Evolutionary conservation across 2,329 filamentous ascomycete genomes (phyloP).

Genomic region (Penicillium sp.): DNA sequence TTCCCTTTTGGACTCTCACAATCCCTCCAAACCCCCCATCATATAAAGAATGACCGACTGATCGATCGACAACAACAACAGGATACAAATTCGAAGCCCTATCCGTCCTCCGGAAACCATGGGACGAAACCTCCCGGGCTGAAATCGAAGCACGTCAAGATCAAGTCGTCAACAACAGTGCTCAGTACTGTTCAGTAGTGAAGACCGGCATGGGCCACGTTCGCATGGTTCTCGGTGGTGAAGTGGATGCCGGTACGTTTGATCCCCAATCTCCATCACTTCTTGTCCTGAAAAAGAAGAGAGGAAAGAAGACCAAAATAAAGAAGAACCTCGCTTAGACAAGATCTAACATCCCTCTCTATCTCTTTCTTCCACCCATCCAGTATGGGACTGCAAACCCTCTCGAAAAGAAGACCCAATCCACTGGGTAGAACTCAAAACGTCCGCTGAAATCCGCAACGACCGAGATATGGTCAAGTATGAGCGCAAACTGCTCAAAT

Average conservation of each 20-base stretch:
- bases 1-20: too few species aligned
- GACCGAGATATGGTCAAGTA: constrained; percentile 67
- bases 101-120: constrained; percentile 66
- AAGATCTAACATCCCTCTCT: too few species aligned
- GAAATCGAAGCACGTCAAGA: constrained; percentile 71
- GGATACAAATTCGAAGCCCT: constrained; percentile 97
- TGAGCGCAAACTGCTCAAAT: constrained; percentile 86
- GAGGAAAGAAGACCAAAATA: neutral
- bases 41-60: neutral
- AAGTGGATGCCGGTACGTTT: constrained; percentile 76
- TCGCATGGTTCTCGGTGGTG: constrained; percentile 74
- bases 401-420: constrained; percentile 58
- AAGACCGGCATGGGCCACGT: constrained; percentile 76
- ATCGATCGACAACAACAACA: constrained; percentile 30
- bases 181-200: constrained; percentile 93
- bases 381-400: constrained; percentile 81
- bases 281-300: too few species aligned
- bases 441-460: constrained; percentile 64
- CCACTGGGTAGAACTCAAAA: constrained; percentile 95
- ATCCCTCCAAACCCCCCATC: too few species aligned
- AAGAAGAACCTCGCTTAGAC: too few species aligned
- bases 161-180: constrained; percentile 74
- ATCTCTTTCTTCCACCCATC: neutral
- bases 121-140: constrained; percentile 65
- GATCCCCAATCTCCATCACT: neutral